Evolutionary conservation across 805 yeast species (phyloP).

Genomic region (Jamesozyma spencerorum): DNA sequence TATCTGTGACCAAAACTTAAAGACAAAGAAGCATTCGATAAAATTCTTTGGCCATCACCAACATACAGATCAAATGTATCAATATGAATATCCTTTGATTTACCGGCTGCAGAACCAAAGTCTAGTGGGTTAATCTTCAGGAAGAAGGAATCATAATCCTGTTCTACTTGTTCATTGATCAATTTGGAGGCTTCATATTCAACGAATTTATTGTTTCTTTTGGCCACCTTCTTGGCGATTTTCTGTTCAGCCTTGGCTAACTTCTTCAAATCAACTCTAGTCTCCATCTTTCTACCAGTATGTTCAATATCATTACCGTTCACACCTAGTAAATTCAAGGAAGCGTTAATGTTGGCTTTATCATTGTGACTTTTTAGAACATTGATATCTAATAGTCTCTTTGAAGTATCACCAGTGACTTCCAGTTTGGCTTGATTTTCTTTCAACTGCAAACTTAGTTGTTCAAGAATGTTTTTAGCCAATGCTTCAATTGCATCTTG

Average conservation of each 20-base stretch:
- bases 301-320: conserved; percentile 79
- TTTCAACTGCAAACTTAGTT: conserved; percentile 43
- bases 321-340: conserved; percentile 69
- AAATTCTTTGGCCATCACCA: conserved; percentile 89
- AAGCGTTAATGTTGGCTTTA: conserved; percentile 65
- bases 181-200: conserved; percentile 91
- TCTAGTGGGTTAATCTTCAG: conserved; percentile 92
- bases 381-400: conserved; percentile 73
- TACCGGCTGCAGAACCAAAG: conserved; percentile 82
- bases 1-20: conserved; percentile 88
- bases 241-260: conserved; percentile 95
- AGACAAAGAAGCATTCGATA: conserved; percentile 79
- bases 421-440: conserved; percentile 67
- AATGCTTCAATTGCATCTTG: conserved; percentile 44
- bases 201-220: conserved; percentile 70
- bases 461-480: conserved; percentile 37
- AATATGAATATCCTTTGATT: conserved; percentile 90
- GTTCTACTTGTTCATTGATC: conserved; percentile 51
- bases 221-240: conserved; percentile 94
- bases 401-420: conserved; percentile 78
- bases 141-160: conserved; percentile 90
- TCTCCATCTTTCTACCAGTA: conserved; percentile 83
- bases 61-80: conserved; percentile 91
- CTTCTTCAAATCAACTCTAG: conserved; percentile 92
- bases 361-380: conserved; percentile 51